Percentiles rank a stretch among this genome's conserved stretches.
Evolutionary conservation across 805 yeast genomes (phyloP).

Genomic region (Lipomyces japonicus): DNA sequence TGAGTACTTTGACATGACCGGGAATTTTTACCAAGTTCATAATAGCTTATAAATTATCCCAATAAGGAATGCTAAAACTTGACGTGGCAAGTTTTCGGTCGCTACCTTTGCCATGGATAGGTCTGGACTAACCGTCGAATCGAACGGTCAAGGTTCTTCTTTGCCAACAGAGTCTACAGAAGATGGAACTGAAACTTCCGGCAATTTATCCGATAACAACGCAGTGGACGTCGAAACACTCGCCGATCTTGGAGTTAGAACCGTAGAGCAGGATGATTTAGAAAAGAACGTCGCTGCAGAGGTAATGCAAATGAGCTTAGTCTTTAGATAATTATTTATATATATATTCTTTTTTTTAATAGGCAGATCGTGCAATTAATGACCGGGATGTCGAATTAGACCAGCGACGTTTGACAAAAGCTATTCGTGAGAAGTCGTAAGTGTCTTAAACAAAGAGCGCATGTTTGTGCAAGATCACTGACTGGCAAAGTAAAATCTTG

Average conservation of each 20-base stretch:
- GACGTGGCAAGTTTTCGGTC: no score
- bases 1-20: no score
- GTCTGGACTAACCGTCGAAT: no score
- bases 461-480: no score
- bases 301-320: no score
- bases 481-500: constrained; percentile 39
- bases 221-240: constrained; percentile 27
- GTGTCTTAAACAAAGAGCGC: not conserved
- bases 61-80: no score
- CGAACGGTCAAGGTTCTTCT: no score
- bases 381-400: constrained; percentile 70
- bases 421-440: constrained; percentile 45
- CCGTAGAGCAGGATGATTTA: constrained; percentile 76
- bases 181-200: no score
- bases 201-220: not conserved
- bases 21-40: no score
- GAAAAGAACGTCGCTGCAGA: constrained; percentile 63
- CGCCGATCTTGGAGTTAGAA: constrained; percentile 48
- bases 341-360: constrained; percentile 26
- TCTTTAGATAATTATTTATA: constrained; percentile 2
- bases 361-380: constrained; percentile 61
- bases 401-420: constrained; percentile 65
- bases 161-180: no score
- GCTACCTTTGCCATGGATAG: no score
- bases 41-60: no score